Base-by-base conservation (phyloP, 2,329 filamentous ascomycete genomes). In the Paecilomyces dactylethromorphus region DNA sequence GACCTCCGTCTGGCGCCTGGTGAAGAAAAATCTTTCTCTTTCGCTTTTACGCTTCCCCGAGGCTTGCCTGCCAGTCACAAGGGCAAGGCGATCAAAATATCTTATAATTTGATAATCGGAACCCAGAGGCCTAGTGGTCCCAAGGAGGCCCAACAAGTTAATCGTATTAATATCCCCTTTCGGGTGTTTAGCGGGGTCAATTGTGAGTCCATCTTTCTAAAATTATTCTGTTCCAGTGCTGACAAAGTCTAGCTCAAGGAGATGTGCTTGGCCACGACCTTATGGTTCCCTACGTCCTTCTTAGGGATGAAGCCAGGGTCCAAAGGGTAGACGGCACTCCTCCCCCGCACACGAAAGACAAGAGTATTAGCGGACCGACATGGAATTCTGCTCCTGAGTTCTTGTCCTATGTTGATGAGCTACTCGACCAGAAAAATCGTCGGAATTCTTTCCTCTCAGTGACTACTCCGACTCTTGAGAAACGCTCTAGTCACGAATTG, bases 181-280 rank as follows among this genome's bases (percentile, higher is more conserved):
- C 86, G 94, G 50, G 90, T 99, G 2, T 85, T 97, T 56, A 93
- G 93, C 49, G 94, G 93, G 65, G 93, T 99, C 39, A 95, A 96
- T 76, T 86, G 85, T 78, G 69, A 71, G 73, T 59, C 15, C 3
- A 29, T 13, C 22, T 15, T 32, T 21, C 26, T 35, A 8, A 50
- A 45, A 15, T 18, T 15, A 13, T 26, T n/a, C 33, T 18, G 8
- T 52, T 10, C 29, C 3, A 56, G 39, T 56, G 56, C 67, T 74
- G 62, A 75, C 58, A 12, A 54, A 26, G 45, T 51, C 10, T 56
- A 84, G 81, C 73, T 60, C 84, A 91, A 65, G 93, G 93, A 63
- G 91, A 96, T 67, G 88, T 96, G 33, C 82, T 97, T 13, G 91
- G 92, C 1, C 93, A 99, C 73, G 93, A 99, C 73, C 80, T 99